Evolutionary conservation across 805 yeast genomes (phyloP).

Genomic region (Monosporozyma unispora): DNA sequence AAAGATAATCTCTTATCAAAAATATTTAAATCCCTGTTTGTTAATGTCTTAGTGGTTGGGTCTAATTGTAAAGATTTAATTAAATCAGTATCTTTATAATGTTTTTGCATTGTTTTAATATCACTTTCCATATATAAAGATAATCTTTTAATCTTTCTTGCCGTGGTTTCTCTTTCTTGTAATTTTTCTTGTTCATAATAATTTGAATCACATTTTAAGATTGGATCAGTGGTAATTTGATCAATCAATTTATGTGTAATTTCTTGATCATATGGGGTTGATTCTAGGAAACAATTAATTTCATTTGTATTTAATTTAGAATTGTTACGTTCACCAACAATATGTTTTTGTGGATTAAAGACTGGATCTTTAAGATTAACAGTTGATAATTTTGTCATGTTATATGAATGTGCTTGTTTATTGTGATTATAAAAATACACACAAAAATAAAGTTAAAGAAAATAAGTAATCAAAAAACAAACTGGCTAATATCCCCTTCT

Average conservation of each 20-base stretch:
- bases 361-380: conserved; percentile 14
- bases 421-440: not conserved
- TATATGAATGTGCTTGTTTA: not conserved
- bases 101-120: conserved; percentile 19
- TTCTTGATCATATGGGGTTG: conserved; percentile 37
- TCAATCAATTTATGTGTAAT: conserved; percentile 42
- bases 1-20: conserved; percentile 53
- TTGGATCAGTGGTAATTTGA: conserved; percentile 60
- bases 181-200: conserved; percentile 51
- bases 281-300: conserved; percentile 50
- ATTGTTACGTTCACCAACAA: conserved; percentile 37
- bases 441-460: not conserved
- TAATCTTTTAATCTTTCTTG: conserved; percentile 51
- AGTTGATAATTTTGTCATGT: conserved; percentile 26
- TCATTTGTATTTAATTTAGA: conserved; percentile 37
- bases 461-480: too few relatives aligned
- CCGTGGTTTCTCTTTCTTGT: conserved; percentile 52
- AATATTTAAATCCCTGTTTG: conserved; percentile 22
- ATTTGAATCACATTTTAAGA: conserved; percentile 43
- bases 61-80: conserved; percentile 20
- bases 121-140: conserved; percentile 49
- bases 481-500: not conserved
- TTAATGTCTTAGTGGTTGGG: conserved; percentile 10
- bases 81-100: conserved; percentile 18
- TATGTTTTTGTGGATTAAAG: conserved; percentile 23